Evolutionary conservation across 768 basidiomycete genomes (phyloP).

Genomic region (Lactarius deliciosus): DNA sequence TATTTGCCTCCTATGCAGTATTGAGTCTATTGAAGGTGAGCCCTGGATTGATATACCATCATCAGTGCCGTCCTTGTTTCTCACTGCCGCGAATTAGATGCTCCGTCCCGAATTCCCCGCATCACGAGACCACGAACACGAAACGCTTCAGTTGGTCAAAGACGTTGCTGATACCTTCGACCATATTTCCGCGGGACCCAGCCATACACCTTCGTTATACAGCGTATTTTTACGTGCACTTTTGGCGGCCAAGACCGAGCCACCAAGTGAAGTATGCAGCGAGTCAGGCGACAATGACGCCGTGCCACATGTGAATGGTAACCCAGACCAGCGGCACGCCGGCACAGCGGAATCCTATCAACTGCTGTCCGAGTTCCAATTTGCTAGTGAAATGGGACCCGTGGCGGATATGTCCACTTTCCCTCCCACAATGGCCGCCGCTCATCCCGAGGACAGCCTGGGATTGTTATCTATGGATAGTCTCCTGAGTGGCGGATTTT

Average conservation of each 20-base stretch:
- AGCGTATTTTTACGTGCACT: constrained; percentile 79
- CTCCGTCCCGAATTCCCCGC: constrained; percentile 81
- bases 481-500: constrained; percentile 75
- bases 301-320: constrained; percentile 17
- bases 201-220: constrained; percentile 91
- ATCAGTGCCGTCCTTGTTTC: background rate
- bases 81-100: constrained; percentile 46
- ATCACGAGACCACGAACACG: constrained; percentile 71
- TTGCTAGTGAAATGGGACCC: constrained; percentile 82
- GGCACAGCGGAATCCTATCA: constrained; percentile 16
- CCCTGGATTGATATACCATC: constrained; percentile 17
- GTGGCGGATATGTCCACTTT: constrained; percentile 80
- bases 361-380: constrained; percentile 60
- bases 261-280: constrained; percentile 24
- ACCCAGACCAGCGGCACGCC: constrained; percentile 19
- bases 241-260: constrained; percentile 51
- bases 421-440: constrained; percentile 81
- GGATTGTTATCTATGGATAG: constrained; percentile 77
- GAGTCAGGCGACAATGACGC: constrained; percentile 18
- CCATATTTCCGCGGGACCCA: constrained; percentile 67
- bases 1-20: constrained; percentile 90
- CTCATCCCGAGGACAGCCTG: constrained; percentile 41
- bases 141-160: constrained; percentile 65
- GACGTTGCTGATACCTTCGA: constrained; percentile 84
- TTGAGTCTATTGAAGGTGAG: constrained; percentile 87